Conservation (phyloP, 805 yeast genomes). For the Pichia heedii region DNA sequence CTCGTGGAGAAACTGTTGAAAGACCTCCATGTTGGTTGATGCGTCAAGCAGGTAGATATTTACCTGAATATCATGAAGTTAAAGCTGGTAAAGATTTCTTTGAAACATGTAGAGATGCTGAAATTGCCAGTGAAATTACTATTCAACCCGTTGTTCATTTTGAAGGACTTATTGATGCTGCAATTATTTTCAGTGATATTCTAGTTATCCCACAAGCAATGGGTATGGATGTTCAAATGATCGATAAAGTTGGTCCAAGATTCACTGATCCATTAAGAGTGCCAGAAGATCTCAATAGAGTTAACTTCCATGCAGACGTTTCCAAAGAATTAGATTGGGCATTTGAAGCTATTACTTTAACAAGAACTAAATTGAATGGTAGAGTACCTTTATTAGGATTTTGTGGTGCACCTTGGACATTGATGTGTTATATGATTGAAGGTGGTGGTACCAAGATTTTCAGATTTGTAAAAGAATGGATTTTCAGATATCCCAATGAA, state of each 20-base stretch:
- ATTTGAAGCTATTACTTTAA: slow-evolving; percentile 80
- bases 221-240: slow-evolving; percentile 92
- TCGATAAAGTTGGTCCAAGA: slow-evolving; percentile 90
- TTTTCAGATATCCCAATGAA: slow-evolving; percentile 67
- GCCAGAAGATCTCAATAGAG: slow-evolving; percentile 55
- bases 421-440: slow-evolving; percentile 93
- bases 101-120: slow-evolving; percentile 92
- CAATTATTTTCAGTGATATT: slow-evolving; percentile 92
- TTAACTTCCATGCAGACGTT: slow-evolving; percentile 56
- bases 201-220: slow-evolving; percentile 95
- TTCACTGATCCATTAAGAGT: slow-evolving; percentile 81
- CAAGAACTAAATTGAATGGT: slow-evolving; percentile 80
- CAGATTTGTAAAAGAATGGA: slow-evolving; percentile 87
- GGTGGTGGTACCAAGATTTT: slow-evolving; percentile 94
- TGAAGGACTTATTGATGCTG: slow-evolving; percentile 88
- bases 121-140: slow-evolving; percentile 86
- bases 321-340: slow-evolving; percentile 85
- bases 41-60: slow-evolving; percentile 96
- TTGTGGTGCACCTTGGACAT: slow-evolving; percentile 97
- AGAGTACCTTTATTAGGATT: slow-evolving; percentile 92
- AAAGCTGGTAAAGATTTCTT: slow-evolving; percentile 84
- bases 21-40: slow-evolving; percentile 98
- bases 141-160: slow-evolving; percentile 91
- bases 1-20: slow-evolving; percentile 82
- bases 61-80: slow-evolving; percentile 85